Base-by-base conservation (phyloP, 2,329 filamentous ascomycete species). In the Nemania diffusa region DNA sequence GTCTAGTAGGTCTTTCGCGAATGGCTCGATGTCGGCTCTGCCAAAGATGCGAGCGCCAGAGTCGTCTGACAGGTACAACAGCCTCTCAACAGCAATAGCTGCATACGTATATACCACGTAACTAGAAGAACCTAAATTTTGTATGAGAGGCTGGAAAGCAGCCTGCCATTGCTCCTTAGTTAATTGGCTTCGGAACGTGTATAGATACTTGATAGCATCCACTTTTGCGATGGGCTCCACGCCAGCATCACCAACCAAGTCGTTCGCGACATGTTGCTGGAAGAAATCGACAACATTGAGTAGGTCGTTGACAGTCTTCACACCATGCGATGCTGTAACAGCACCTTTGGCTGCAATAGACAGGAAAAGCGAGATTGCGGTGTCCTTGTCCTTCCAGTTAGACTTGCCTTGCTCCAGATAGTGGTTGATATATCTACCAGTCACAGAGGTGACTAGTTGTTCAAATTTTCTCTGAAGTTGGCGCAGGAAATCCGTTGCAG, bases 31-130 rank as follows among this genome's bases (percentile, higher is more conserved):
- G 71, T 93, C 92, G 11, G 87, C 85, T 51, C 92, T 89, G 32
- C 91, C 86, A 74, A 99, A 97, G 71, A 98, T 87, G 44, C 93
- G 90, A 73, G 91, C 87, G 51, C 92, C 90, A 26, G 88, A 84
- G 70, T 91, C 90, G 76, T 96, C 90, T 5, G 90, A 90, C 74
- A 99, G 87, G 80, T 91, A 97, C 22, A 99, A 85, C 1, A 95
- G 92, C 64, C 96, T 88, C 82, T 99, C 96, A n/a, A 98, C 92
- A 2, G 95, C 94, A 76, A 99, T 97, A 9, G 96, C 93, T 13
- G 96, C 94, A 77, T 99, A 99, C 0, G 94, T 97, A 82, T 99
- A 97, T 46, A 98, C 94, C 64, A 98, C 96, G 75, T 97, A 98
- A 79, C 97, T 96, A 24, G 90, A 86, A 2, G 94, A 97, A 69